These are phyloP conservation scores for Herpetomonas tarakana DNA, from an alignment of 208 protist genomes.

Conservation along the genomic window DNA sequence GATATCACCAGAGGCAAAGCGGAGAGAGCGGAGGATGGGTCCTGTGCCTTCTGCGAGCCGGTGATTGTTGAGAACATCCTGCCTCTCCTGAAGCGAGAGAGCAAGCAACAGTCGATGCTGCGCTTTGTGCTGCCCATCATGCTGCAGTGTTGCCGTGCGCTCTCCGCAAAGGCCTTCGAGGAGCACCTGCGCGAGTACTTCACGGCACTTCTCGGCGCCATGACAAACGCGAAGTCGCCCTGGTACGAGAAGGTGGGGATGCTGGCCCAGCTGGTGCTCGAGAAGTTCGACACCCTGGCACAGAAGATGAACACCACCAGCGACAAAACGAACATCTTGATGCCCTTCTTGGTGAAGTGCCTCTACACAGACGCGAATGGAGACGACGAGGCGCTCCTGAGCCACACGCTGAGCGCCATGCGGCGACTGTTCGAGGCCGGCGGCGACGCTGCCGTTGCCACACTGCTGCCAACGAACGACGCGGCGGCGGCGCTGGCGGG, in stretches of 20 bases:
- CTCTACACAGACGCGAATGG: slow-evolving; percentile 20
- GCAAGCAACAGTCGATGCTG: slow-evolving; percentile 32
- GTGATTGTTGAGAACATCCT: slow-evolving; percentile 34
- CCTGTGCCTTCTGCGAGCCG: slow-evolving; percentile 26
- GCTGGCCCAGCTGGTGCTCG: slow-evolving; percentile 42
- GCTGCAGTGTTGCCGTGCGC: slow-evolving; percentile 21
- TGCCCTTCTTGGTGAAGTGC: slow-evolving; percentile 42
- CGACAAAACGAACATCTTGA: slow-evolving; percentile 25
- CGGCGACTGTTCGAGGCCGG: slow-evolving; percentile 8
- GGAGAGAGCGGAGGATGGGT: not conserved
- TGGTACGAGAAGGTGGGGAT: slow-evolving; percentile 12
- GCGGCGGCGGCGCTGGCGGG: slow-evolving; percentile 6
- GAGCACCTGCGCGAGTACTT: slow-evolving; percentile 36
- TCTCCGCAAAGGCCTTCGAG: slow-evolving; percentile 27
- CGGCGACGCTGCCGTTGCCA: not conserved
- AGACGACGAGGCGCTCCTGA: slow-evolving; percentile 23
- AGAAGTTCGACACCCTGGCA: slow-evolving; percentile 30
- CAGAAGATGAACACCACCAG: slow-evolving; percentile 26
- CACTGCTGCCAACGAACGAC: slow-evolving; percentile 12
- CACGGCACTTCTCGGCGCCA: slow-evolving; percentile 19
- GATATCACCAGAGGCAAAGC: too few relatives aligned
- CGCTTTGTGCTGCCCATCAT: slow-evolving; percentile 51
- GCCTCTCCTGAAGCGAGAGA: slow-evolving; percentile 46
- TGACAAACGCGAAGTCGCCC: slow-evolving; percentile 24
- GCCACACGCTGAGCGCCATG: slow-evolving; percentile 14